Evolutionary conservation across 2,329 filamentous ascomycete species (phyloP), one percentile per base, ranked within the genome.

Genomic region (Curvularia spicifera): DNA sequence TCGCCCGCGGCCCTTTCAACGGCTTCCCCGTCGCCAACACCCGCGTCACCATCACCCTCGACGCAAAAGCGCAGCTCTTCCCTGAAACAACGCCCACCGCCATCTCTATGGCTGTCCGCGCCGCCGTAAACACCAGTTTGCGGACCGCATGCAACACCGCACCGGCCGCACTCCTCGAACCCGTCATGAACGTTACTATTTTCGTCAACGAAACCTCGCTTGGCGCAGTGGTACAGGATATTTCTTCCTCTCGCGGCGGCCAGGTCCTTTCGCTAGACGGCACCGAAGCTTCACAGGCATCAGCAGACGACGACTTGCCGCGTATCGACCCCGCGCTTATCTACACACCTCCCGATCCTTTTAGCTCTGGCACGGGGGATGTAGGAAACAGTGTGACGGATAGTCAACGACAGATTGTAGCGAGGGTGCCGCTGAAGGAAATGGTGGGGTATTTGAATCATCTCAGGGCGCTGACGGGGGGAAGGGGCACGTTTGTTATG

Each of bases 371-470:
- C 0, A 66, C 64, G 0, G 68, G 65, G 1, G 63, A 69, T 3
- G 40, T 65, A 33, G 60, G 62, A 1, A 61, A 52, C 9, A 69
- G 61, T 5, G 35, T 64, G 2, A 62, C 59, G 66, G 59, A 72
- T 65, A 58, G 67, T 46, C 67, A 75, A 68, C 76, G 83, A 31
- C 85, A 87, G 57, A 91, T 99, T 66, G 88, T 89, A 10, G 95
- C 93, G 22, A 87, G 91, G 69, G 94, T 98, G 28, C 95, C 95
- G 31, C 82, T 98, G 69, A 96, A 95, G 78, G 94, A 98, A 78
- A 97, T 98, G 91, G 89, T 98, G 35, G 91, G 94, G 42, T 99
- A 98, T 76, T 82, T 98, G 67, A 91, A 92, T 74, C 91, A 96
- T 73, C 78, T 99, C 63, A 83, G 95, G 51, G 93, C 91, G 77